Evolutionary conservation across 1,284 basidiomycete species (phyloP).

Genomic region (Phellopilus nigrolimitatus): DNA sequence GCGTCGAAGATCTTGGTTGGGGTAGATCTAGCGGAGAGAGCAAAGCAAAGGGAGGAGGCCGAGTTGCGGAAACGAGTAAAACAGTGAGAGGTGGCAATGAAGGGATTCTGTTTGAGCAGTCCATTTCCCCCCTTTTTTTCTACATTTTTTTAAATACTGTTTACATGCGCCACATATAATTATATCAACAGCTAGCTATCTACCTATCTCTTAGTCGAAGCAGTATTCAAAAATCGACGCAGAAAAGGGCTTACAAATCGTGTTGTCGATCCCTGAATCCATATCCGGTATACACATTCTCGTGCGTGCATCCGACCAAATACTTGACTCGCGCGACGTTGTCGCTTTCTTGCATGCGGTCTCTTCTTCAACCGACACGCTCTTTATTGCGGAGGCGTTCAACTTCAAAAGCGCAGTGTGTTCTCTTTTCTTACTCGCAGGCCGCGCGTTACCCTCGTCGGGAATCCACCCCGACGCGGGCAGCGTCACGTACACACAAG

Average conservation of each 20-base stretch:
- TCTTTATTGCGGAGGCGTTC: conserved; percentile 39
- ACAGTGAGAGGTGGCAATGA: conserved; percentile 21
- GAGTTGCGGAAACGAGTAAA: conserved; percentile 25
- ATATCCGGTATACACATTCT: neutral
- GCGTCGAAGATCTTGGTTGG: conserved; percentile 93
- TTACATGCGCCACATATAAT: conserved; percentile 4
- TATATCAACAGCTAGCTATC: too few species aligned
- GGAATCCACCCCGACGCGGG: conserved; percentile 9
- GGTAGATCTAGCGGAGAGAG: conserved; percentile 81
- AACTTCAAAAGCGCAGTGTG: conserved; percentile 26
- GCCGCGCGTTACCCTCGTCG: conserved; percentile 26
- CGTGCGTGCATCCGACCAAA: neutral
- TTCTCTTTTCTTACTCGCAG: conserved; percentile 32
- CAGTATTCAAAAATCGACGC: too few species aligned
- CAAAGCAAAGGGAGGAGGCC: conserved; percentile 54
- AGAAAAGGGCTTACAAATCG: neutral
- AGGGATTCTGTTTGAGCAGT: conserved; percentile 11
- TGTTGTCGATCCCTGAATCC: neutral
- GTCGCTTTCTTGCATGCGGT: conserved; percentile 42
- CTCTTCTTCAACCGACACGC: conserved; percentile 49
- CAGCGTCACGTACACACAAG: conserved; percentile 30
- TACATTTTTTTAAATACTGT: too few species aligned
- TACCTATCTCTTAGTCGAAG: too few species aligned
- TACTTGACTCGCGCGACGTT: conserved; percentile 2
- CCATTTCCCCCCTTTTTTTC: conserved; percentile 3